Conservation (phyloP, 768 basidiomycete genomes). For the Termitomyces sp. region DNA sequence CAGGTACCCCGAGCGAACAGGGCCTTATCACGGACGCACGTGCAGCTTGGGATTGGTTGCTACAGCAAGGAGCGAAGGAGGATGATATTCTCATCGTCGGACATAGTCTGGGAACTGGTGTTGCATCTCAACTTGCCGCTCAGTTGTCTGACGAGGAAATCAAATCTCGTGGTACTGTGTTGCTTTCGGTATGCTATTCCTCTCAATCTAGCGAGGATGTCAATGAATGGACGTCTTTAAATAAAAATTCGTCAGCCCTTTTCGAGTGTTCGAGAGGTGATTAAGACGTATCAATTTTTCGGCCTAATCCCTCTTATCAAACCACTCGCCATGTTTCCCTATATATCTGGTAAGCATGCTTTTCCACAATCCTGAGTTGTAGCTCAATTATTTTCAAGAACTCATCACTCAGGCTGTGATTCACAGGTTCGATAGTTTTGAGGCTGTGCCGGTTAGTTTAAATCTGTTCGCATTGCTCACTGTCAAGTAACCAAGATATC, state of each 20-base stretch:
- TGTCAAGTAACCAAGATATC: not conserved
- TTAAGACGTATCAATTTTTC: slow-evolving; percentile 68
- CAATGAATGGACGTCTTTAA: slow-evolving; percentile 21
- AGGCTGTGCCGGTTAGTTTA: slow-evolving; percentile 53
- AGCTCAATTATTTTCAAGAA: slow-evolving; percentile 17
- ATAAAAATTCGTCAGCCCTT: slow-evolving; percentile 47
- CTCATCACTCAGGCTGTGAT: slow-evolving; percentile 35
- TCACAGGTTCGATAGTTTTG: slow-evolving; percentile 61
- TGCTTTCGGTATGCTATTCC: slow-evolving; percentile 37
- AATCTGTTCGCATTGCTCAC: not conserved
- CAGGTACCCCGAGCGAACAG: slow-evolving; percentile 69
- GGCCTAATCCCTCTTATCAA: slow-evolving; percentile 69
- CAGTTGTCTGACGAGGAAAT: slow-evolving; percentile 42
- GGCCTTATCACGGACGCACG: slow-evolving; percentile 74
- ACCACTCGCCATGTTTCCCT: slow-evolving; percentile 67
- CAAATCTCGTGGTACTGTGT: slow-evolving; percentile 41
- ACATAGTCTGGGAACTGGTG: slow-evolving; percentile 87
- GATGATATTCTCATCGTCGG: slow-evolving; percentile 73
- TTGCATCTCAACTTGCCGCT: slow-evolving; percentile 51
- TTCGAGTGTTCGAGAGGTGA: slow-evolving; percentile 54
- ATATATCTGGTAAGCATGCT: slow-evolving; percentile 49
- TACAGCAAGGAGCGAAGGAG: slow-evolving; percentile 50
- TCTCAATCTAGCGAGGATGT: slow-evolving; percentile 23
- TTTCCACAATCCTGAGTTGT: not conserved
- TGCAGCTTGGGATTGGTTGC: slow-evolving; percentile 79